Base-by-base conservation (phyloP, 352 stramenopile species). In the Paralagenidium karlingii region DNA sequence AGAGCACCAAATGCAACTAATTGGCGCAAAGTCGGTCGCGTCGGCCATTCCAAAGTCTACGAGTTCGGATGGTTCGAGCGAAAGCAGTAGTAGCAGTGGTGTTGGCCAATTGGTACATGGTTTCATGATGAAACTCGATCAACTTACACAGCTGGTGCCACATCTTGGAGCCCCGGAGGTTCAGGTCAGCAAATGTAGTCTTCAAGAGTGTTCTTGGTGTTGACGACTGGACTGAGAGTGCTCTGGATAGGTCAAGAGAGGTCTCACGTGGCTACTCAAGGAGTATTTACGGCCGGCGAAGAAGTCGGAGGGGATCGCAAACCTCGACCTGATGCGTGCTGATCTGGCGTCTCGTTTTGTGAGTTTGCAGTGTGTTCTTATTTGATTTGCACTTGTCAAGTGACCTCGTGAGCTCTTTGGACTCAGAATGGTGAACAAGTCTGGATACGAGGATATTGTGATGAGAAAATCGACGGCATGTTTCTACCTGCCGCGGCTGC, bases 381-480 rank as follows among this genome's bases (percentile, higher is more conserved):
- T 22, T 8, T 7, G 9, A 11, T 36, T n/a, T n/a, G n/a, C n/a
- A n/a, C n/a, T n/a, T n/a, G n/a, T n/a, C n/a, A n/a, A n/a, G n/a
- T n/a, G n/a, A 22, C 15, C n/a, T 18, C 38, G n/a, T 44, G 1
- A 11, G 22, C 26, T 34, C 32, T 6, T 54, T 15, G 33, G 19
- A 10, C 16, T 50, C 47, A 88, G 71, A 69, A 74, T 46, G 79
- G 69, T 0, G 66, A 84, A 40, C 76, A 93, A 60, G 58, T 89
- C 5, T 90, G 76, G 76, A 87, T 93, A 28, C 34, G 50, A 36
- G 60, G 76, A 2, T 49, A 79, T 22, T 36, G 70, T 21, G 49
- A 53, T 26, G 67, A 90, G 39, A 53, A 65, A 25, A 75, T 93
- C 26, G 79, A 93, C 49, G 58, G 70, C 5, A 90, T 93, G 74